Base-by-base conservation (phyloP, 1,139 yeast genomes). In the Suhomyces anneliseae region DNA sequence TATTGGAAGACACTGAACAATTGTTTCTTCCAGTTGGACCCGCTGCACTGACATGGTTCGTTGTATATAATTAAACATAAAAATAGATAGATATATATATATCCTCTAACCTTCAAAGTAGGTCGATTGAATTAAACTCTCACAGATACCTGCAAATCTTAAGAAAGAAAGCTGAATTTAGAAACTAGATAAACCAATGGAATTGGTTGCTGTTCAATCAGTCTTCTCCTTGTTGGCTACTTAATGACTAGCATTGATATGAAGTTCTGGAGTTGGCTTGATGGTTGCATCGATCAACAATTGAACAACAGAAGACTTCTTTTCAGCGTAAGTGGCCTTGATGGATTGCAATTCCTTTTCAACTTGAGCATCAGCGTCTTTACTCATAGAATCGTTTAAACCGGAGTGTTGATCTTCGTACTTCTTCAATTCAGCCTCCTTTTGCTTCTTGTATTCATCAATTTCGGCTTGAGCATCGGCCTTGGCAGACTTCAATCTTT, bases 401-500 rank as follows among this genome's bases (percentile, higher is more conserved):
- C 88, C 88, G 54, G 84, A 78, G 61, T 85, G 87, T 61, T 82
- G 82, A 43, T 75, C 72, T 67, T 90, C 95, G 62, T 76, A 86
- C 54, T 80, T 72, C 64, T 81, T 78, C 70, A 92, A 82, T 70
- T 93, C 97, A 39, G 72, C 75, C 58, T 92, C 97, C 77, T 92
- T 93, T 67, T 83, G 82, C 49, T 78, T 70, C 77, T 89, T 90
- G 80, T 93, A 93, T 49, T 83, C 85, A 55, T 86, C 90, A 61
- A 93, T 89, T 70, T 93, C 99, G 50, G 79, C 74, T 57, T 90
- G 87, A 36, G 99, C 98, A 66, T 93, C 98, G 38, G 85, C 75
- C 76, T 90, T 92, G 47, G 98, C 97, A 39, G 95, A 90, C 81
- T 93, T 93, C 68, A 93, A 79, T 59, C 95, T 87, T 63, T 82